Evolutionary conservation across 129 eudicot species (phyloP).

Genomic region (Flaveria ramosissima): DNA sequence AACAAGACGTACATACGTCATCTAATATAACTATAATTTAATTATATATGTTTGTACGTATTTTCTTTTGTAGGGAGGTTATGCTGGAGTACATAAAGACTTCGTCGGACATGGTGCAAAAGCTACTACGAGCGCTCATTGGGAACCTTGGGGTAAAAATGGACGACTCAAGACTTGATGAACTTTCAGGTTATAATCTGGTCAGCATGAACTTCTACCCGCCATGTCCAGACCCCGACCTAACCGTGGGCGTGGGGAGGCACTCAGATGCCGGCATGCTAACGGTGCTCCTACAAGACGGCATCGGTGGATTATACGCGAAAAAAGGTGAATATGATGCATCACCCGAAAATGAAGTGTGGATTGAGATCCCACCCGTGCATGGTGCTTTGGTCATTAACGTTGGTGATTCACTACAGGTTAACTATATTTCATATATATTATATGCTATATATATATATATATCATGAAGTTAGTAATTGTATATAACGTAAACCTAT

Average conservation of each 20-base stretch:
- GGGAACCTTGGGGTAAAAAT: constrained; percentile 35
- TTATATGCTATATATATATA: too few relatives aligned
- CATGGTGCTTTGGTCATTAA: constrained; percentile 52
- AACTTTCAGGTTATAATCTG: constrained; percentile 28
- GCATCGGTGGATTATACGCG: constrained; percentile 46
- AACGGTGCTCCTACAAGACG: constrained; percentile 51
- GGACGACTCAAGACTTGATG: constrained; percentile 25
- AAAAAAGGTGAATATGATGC: constrained; percentile 15
- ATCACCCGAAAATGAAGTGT: constrained; percentile 18
- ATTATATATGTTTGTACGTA: too few relatives aligned
- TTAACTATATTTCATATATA: neutral
- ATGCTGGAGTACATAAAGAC: constrained; percentile 39
- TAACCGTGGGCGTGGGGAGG: constrained; percentile 49
- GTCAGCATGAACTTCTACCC: constrained; percentile 52
- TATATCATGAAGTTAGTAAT: too few relatives aligned
- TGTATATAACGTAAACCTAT: too few relatives aligned
- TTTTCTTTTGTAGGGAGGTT: neutral
- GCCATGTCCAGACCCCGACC: constrained; percentile 45
- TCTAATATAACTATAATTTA: too few relatives aligned
- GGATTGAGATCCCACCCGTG: constrained; percentile 47
- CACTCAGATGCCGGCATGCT: constrained; percentile 46
- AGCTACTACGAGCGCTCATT: constrained; percentile 27
- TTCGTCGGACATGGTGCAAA: constrained; percentile 35
- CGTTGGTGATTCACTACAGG: constrained; percentile 46
- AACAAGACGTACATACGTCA: too few relatives aligned